Evolutionary conservation across 306 rosid species (phyloP).

Genomic region (Rubus idaeus): DNA sequence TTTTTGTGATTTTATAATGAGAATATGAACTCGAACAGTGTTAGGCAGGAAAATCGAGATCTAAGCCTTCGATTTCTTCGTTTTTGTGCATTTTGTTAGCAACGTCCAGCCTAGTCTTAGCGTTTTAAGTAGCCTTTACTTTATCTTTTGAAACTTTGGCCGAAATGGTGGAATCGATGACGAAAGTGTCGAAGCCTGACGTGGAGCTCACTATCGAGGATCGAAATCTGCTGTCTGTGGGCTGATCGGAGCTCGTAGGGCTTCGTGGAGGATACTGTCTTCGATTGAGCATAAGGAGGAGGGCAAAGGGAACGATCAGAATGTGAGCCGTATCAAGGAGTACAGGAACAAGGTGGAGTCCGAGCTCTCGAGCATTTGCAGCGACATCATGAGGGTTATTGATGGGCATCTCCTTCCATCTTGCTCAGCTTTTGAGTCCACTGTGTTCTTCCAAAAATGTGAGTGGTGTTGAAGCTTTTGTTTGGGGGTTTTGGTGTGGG

Average conservation of each 20-base stretch:
- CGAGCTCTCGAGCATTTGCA: slow-evolving; percentile 48
- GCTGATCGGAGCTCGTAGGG: slow-evolving; percentile 61
- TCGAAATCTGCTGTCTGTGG: slow-evolving; percentile 57
- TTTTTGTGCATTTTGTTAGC: neutral
- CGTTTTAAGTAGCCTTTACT: slow-evolving; percentile 1
- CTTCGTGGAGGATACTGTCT: slow-evolving; percentile 64
- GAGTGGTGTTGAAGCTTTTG: neutral
- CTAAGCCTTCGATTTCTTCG: neutral
- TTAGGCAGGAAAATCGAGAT: neutral
- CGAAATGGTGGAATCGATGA: slow-evolving; percentile 71
- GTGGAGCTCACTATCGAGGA: slow-evolving; percentile 60
- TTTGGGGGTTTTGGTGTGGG: neutral
- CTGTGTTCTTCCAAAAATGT: slow-evolving; percentile 58
- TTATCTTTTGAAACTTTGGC: neutral
- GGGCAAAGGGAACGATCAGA: slow-evolving; percentile 45
- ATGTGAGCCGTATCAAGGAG: slow-evolving; percentile 48
- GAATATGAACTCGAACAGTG: neutral
- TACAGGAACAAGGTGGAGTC: slow-evolving; percentile 53
- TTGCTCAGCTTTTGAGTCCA: slow-evolving; percentile 12
- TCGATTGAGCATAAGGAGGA: slow-evolving; percentile 64
- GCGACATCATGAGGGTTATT: slow-evolving; percentile 51
- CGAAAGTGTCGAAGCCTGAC: slow-evolving; percentile 53
- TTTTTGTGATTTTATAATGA: neutral
- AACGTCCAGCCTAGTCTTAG: neutral
- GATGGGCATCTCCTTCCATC: slow-evolving; percentile 47